Percentiles rank a stretch among this genome's conserved stretches.
phyloP scores from a whole-genome alignment of 73 alveolate genomes.

The Paraurostyla sp. region DNA sequence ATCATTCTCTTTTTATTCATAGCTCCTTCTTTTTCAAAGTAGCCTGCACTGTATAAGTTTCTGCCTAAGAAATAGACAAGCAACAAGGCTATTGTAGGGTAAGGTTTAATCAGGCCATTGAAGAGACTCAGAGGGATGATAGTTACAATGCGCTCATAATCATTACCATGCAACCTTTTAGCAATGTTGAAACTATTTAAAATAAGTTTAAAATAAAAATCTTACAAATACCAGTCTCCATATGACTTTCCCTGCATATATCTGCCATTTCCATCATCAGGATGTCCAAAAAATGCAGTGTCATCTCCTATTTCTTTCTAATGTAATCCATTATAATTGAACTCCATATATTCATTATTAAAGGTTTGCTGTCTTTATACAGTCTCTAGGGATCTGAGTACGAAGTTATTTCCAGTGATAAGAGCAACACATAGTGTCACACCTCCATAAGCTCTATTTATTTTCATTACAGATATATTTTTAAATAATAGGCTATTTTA shows the following conservation, averaged over 20 bases:
- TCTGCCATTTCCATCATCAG: slow-evolving; percentile 63
- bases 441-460: slow-evolving; percentile 42
- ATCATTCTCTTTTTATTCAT: neutral
- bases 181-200: slow-evolving; percentile 18
- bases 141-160: slow-evolving; percentile 16
- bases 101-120: slow-evolving; percentile 4
- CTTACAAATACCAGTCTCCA: slow-evolving; percentile 55
- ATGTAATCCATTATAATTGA: neutral
- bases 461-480: neutral
- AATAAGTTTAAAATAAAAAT: neutral
- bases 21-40: slow-evolving; percentile 34
- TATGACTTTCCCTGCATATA: neutral
- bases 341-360: slow-evolving; percentile 25
- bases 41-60: slow-evolving; percentile 1
- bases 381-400: neutral
- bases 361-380: neutral
- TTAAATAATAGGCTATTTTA: neutral
- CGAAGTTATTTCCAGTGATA: neutral
- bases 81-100: slow-evolving; percentile 17
- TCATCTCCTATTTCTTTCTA: slow-evolving; percentile 52
- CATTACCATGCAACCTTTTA: slow-evolving; percentile 5
- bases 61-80: slow-evolving; percentile 18
- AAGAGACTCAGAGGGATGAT: neutral
- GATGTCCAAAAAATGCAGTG: slow-evolving; percentile 20
- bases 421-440: slow-evolving; percentile 5